Evolutionary conservation across 176 grass and related monocot genomes (phyloP), one percentile per base, ranked within the genome.

Genomic region (Triticum timopheevii): DNA sequence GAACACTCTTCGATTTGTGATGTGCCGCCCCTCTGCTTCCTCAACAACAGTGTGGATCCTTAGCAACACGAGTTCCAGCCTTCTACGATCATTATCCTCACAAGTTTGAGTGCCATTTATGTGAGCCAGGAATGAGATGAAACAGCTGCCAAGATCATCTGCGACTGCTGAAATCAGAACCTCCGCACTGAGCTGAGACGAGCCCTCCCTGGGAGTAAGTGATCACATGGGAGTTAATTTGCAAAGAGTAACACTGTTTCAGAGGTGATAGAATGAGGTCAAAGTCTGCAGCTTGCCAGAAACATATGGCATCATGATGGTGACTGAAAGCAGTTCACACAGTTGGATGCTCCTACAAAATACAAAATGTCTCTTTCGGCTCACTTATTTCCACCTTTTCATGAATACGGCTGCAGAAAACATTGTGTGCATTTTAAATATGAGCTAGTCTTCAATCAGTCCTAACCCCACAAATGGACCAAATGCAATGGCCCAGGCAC

Each of bases 91-190:
- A 27, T 75, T 33, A 61, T 75, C 68, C 15, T 58, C 12, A 24
- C 15, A 73, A 65, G 10, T 80, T 23, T 3, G 67, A 35, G 75
- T 24, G 7, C 12, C 22, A 15, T 11, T 54, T 15, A 49, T 78
- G 10, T 77, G 49, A 27, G 8, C 23, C 7, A 90, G 4, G 11
- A 83, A 87, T 13, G 74, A 84, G 75, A 90, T 74, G 75, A 90
- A 80, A 0, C 58, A 58, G 65, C 74, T 83, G 39, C 66, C 15
- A 8, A 87, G 80, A 33, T 90, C 74, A 33, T 56, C 24, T 8
- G 24, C 17, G 4, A 59, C 73, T 45, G 42, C 73, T 45, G 80
- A 83, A 31, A 86, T 83, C 15, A 75, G 72, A 19, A 75, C 42
- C 22, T 75, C 6, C 24, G 7, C 44, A 22, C 38, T 44, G 44